Evolutionary conservation across 257 asterid genomes (phyloP).

Genomic region (Nicotiana otophora): DNA sequence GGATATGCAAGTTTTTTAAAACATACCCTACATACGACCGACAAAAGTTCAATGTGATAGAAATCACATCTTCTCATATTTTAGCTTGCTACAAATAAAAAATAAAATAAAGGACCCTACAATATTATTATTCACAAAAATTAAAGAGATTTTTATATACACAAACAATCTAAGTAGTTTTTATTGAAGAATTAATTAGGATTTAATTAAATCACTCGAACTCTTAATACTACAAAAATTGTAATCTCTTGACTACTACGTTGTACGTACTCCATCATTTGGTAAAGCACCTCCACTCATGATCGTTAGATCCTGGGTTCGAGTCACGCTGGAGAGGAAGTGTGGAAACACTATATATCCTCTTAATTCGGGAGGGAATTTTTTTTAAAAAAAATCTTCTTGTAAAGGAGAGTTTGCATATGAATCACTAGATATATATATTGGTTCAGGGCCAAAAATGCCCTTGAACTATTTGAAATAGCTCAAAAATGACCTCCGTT

Average conservation of each 20-base stretch:
- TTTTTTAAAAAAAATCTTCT: too few relatives aligned
- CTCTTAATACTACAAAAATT: neutral
- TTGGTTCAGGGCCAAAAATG: too few relatives aligned
- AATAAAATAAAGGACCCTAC: neutral
- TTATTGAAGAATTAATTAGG: neutral
- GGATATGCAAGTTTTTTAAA: neutral
- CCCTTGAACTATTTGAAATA: too few relatives aligned
- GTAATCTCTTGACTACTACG: neutral
- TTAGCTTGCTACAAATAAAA: neutral
- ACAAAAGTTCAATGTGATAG: neutral
- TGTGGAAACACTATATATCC: too few relatives aligned
- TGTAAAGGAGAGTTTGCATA: too few relatives aligned
- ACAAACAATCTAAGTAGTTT: neutral
- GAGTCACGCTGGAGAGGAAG: too few relatives aligned
- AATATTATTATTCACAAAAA: neutral
- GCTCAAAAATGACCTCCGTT: too few relatives aligned
- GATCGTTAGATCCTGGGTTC: too few relatives aligned
- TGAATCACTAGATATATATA: too few relatives aligned
- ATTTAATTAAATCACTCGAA: neutral
- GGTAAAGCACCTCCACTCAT: too few relatives aligned
- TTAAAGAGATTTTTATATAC: neutral
- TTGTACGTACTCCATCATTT: neutral
- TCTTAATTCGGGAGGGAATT: too few relatives aligned
- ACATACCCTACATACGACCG: constrained; percentile 4
- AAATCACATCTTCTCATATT: neutral